Percentiles rank a stretch among this genome's conserved stretches.
Conservation (phyloP, 2,329 filamentous ascomycete species). For the Talaromyces piceae region DNA sequence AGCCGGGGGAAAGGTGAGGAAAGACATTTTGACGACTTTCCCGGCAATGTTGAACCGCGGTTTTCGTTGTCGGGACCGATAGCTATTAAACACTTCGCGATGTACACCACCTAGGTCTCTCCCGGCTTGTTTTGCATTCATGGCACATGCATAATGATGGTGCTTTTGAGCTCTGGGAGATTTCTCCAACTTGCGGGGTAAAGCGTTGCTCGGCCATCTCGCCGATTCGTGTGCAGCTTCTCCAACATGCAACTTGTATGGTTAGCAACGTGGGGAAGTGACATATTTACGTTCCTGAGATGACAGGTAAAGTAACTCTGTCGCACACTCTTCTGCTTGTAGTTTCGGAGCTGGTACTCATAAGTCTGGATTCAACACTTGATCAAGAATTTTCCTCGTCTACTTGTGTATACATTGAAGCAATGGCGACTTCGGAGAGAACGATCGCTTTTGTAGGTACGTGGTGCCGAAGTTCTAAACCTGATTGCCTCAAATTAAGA, state of each 20-base stretch:
- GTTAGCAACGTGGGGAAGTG: not conserved
- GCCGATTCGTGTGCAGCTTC: not conserved
- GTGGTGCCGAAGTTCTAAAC: not conserved
- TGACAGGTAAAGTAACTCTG: not conserved
- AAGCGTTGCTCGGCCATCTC: not conserved
- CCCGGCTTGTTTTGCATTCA: not conserved
- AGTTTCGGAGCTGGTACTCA: not conserved
- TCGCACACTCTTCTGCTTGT: not conserved
- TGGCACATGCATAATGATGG: not conserved
- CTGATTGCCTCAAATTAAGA: not conserved
- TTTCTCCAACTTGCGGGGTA: not conserved
- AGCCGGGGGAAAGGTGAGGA: not conserved
- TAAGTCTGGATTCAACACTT: too few species aligned
- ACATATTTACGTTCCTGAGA: not conserved
- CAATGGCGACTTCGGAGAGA: not conserved
- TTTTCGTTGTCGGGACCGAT: not conserved
- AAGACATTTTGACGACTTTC: not conserved
- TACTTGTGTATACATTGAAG: not conserved
- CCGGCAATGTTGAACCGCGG: not conserved
- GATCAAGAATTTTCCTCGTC: too few species aligned
- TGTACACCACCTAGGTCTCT: not conserved
- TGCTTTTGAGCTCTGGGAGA: not conserved
- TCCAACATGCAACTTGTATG: not conserved
- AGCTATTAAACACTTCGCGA: not conserved
- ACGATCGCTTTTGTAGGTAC: constrained; percentile 2